Conservation (phyloP, 495 filamentous ascomycete species). For the Corynascus novoguineensis region DNA sequence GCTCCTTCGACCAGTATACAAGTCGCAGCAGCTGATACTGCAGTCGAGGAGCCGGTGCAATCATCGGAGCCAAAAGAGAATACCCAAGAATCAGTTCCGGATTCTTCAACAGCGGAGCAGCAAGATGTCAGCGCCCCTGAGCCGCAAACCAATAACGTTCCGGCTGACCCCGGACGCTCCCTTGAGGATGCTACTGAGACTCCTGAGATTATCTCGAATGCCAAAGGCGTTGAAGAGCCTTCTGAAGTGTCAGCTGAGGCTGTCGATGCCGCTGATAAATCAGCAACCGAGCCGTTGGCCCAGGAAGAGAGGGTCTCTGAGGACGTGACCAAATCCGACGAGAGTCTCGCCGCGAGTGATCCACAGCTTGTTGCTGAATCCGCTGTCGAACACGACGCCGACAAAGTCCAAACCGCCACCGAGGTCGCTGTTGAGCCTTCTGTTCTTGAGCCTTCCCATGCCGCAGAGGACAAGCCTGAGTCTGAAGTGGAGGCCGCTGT, state of each 20-base stretch:
- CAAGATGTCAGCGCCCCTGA: background rate
- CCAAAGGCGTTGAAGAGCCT: background rate
- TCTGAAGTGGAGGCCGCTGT: slow-evolving; percentile 5
- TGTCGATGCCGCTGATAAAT: background rate
- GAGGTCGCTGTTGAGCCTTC: slow-evolving; percentile 6
- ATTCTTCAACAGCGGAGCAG: background rate
- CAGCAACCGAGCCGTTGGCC: background rate
- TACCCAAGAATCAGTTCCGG: background rate
- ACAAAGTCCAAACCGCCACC: slow-evolving; percentile 9
- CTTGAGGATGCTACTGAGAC: background rate
- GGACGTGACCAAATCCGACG: background rate
- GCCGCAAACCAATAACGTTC: background rate
- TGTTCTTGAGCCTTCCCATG: slow-evolving; percentile 4
- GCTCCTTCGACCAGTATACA: background rate
- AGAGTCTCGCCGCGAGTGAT: background rate
- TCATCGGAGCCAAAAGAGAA: background rate
- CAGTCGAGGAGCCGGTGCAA: background rate
- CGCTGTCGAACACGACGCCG: background rate
- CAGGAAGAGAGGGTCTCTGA: background rate
- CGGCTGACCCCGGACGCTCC: background rate
- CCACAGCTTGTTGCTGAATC: background rate
- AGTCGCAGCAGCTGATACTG: background rate
- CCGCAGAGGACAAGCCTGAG: slow-evolving; percentile 2
- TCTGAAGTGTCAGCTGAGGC: background rate
- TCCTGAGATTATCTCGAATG: background rate